Evolutionary conservation across 164 flowering plant genomes (phyloP).

Genomic region (Echeveria elegans): DNA sequence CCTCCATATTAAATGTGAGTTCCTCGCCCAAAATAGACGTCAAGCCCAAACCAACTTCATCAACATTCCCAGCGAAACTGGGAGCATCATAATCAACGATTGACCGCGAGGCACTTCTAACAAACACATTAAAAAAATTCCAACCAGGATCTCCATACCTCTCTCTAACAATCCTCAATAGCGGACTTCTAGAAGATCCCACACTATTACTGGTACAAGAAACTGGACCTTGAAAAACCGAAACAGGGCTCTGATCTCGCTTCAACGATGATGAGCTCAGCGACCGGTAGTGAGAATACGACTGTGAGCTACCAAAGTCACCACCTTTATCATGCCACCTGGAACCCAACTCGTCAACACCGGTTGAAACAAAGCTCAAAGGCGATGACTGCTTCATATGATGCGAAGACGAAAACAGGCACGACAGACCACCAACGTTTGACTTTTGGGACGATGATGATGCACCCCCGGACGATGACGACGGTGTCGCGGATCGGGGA

Average conservation of each 20-base stretch:
- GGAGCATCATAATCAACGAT: constrained; percentile 63
- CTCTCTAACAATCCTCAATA: constrained; percentile 29
- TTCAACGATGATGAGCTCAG: constrained; percentile 37
- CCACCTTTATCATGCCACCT: constrained; percentile 38
- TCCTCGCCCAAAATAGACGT: constrained; percentile 39
- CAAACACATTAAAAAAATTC: constrained; percentile 64
- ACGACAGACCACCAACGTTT: constrained; percentile 67
- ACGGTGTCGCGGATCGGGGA: constrained; percentile 35
- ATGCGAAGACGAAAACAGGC: constrained; percentile 49
- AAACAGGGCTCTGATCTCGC: constrained; percentile 77
- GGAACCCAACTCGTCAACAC: constrained; percentile 26
- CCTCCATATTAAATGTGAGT: constrained; percentile 76
- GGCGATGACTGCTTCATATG: constrained; percentile 24
- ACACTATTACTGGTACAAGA: constrained; percentile 34
- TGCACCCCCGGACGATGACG: constrained; percentile 31
- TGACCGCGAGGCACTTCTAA: constrained; percentile 55
- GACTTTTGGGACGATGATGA: constrained; percentile 40
- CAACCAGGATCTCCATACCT: constrained; percentile 26
- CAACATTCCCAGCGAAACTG: constrained; percentile 22
- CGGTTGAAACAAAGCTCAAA: constrained; percentile 21
- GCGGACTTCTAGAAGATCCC: constrained; percentile 46
- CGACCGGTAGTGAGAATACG: constrained; percentile 39
- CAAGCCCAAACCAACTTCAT: constrained; percentile 18
- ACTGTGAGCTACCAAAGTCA: constrained; percentile 53
- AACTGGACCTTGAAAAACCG: constrained; percentile 76